phyloP scores from a whole-genome alignment of 2,329 filamentous ascomycete species.

The Dryadomyces quercus-mongolicae region DNA sequence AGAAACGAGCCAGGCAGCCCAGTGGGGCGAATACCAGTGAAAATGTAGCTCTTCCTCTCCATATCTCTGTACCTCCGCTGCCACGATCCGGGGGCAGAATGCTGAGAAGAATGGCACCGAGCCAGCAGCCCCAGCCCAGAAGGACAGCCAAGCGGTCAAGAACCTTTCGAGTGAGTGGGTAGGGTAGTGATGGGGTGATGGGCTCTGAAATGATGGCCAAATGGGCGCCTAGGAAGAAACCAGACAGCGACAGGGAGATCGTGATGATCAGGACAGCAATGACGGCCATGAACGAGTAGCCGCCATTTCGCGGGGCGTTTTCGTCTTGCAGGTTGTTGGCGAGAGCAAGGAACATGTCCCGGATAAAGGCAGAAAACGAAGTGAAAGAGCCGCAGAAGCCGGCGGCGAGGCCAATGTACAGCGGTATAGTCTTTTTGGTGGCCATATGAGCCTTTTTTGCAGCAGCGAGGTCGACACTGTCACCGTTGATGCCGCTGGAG shows the following conservation, averaged over 20 bases:
- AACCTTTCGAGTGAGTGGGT: constrained; percentile 39
- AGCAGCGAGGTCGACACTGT: constrained; percentile 11
- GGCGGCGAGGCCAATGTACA: constrained; percentile 59
- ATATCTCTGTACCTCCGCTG: constrained; percentile 35
- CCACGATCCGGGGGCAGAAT: constrained; percentile 55
- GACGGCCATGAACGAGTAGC: constrained; percentile 74
- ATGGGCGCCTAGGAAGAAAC: constrained; percentile 62
- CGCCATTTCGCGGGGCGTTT: constrained; percentile 45
- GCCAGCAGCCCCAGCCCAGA: constrained; percentile 63
- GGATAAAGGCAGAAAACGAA: constrained; percentile 57
- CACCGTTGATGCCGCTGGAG: background rate
- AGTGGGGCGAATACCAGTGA: constrained; percentile 71
- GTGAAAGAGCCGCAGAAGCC: constrained; percentile 64
- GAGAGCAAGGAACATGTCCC: constrained; percentile 52
- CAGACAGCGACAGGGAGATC: constrained; percentile 56
- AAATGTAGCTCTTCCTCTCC: constrained; percentile 67
- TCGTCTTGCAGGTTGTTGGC: constrained; percentile 47
- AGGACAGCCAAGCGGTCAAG: constrained; percentile 53
- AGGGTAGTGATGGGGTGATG: constrained; percentile 48
- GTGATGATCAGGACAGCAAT: constrained; percentile 65
- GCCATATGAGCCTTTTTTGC: constrained; percentile 32
- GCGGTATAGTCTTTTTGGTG: constrained; percentile 45
- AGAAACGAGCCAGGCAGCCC: constrained; percentile 67
- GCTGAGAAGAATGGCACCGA: constrained; percentile 60
- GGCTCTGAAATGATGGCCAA: constrained; percentile 51